These are phyloP conservation scores for Aegilops sharonensis DNA, from an alignment of 176 grass and related monocot genomes.

Conservation along the genomic window DNA sequence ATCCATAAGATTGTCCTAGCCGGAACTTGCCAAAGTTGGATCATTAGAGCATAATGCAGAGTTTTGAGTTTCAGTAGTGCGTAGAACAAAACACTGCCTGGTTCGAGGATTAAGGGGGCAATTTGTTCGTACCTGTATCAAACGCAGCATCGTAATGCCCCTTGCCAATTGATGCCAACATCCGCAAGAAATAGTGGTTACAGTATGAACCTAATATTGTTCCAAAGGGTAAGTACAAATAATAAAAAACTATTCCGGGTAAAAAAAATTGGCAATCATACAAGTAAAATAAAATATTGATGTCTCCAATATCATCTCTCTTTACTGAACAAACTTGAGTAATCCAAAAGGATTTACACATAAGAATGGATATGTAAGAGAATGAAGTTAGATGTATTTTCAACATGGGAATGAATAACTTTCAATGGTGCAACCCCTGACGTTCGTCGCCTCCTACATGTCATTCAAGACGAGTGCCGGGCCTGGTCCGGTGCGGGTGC, in stretches of 20 bases:
- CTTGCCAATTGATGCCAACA: constrained; percentile 85
- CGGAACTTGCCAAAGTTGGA: not conserved
- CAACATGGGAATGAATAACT: not conserved
- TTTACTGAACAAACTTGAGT: constrained; percentile 7
- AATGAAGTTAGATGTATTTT: constrained; percentile 4
- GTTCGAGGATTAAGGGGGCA: constrained; percentile 5
- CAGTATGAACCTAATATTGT: constrained; percentile 75
- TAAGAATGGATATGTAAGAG: not conserved
- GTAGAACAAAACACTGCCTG: not conserved
- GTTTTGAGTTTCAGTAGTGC: constrained; percentile 2
- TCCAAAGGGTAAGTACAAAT: constrained; percentile 20
- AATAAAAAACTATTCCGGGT: constrained; percentile 8
- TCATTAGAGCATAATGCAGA: constrained; percentile 9
- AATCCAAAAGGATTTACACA: constrained; percentile 22
- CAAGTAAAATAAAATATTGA: constrained; percentile 3
- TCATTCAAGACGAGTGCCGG: not conserved
- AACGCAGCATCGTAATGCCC: constrained; percentile 80
- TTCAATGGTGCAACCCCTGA: not conserved
- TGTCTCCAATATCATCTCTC: not conserved
- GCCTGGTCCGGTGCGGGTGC: not conserved
- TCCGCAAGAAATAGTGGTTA: constrained; percentile 96
- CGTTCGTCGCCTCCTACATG: not conserved
- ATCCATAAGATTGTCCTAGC: not conserved
- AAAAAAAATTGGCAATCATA: constrained; percentile 3
- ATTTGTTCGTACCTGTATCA: constrained; percentile 57